Percentiles rank a stretch among this genome's conserved stretches.
These are phyloP conservation scores for Suillus weaverae DNA, from an alignment of 768 basidiomycete genomes.

Conservation along the genomic window DNA sequence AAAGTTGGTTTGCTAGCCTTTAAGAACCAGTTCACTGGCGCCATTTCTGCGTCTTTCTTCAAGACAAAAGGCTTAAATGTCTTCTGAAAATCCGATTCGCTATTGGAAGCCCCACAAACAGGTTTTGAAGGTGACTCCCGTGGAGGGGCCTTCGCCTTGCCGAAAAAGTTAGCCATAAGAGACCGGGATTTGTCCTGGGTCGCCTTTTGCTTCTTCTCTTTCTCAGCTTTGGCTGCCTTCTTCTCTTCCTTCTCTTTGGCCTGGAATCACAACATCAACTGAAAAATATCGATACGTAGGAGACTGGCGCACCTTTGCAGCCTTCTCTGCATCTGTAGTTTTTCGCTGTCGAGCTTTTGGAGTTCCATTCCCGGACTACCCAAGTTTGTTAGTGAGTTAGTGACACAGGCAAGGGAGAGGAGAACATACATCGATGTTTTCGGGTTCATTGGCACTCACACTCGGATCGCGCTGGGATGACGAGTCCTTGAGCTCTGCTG, in stretches of 20 bases:
- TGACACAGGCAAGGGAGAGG: not conserved
- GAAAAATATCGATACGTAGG: not conserved
- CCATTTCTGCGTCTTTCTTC: conserved; percentile 72
- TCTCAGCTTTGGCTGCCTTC: conserved; percentile 67
- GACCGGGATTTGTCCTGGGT: conserved; percentile 72
- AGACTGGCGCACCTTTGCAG: conserved; percentile 23
- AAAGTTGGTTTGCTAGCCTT: conserved; percentile 27
- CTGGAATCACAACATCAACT: conserved; percentile 35
- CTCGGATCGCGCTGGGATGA: conserved; percentile 28
- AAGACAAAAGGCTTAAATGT: conserved; percentile 78
- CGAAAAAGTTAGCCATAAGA: conserved; percentile 78
- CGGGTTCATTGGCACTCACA: conserved; percentile 25
- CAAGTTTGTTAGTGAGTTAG: conserved; percentile 11
- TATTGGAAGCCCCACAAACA: conserved; percentile 33
- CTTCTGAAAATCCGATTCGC: conserved; percentile 65
- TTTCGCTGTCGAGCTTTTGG: conserved; percentile 50
- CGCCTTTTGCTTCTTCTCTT: conserved; percentile 70
- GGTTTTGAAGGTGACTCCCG: conserved; percentile 26
- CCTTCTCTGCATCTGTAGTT: conserved; percentile 54
- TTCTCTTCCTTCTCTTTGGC: conserved; percentile 69
- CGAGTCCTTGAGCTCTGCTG: conserved; percentile 29
- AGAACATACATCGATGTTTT: conserved; percentile 40
- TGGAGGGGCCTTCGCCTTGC: conserved; percentile 50
- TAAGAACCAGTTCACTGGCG: conserved; percentile 72
- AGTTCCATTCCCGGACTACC: conserved; percentile 24